A percentile compares a stretch with the other conserved stretches of the same genome.
These are phyloP conservation scores for Torulaspora globosa DNA, from an alignment of 1,139 yeast species.

Conservation along the genomic window DNA sequence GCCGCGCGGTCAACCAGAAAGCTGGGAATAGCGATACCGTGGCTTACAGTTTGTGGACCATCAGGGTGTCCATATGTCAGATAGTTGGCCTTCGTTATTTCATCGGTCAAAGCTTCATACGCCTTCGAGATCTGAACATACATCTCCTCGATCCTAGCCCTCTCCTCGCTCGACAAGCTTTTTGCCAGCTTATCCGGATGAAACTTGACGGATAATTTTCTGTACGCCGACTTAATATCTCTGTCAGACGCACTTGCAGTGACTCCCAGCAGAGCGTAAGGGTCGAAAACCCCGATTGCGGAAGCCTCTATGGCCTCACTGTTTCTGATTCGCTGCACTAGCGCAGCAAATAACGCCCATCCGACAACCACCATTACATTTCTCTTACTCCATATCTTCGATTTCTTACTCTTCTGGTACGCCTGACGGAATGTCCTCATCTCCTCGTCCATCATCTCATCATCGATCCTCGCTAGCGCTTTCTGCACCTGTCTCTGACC, in stretches of 20 bases:
- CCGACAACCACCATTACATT: slow-evolving; percentile 53
- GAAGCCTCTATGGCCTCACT: slow-evolving; percentile 41
- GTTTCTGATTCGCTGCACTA: slow-evolving; percentile 49
- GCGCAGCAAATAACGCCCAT: slow-evolving; percentile 57
- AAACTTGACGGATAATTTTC: slow-evolving; percentile 78
- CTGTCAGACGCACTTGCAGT: slow-evolving; percentile 65
- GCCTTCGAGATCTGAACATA: slow-evolving; percentile 87
- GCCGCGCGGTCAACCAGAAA: slow-evolving; percentile 83
- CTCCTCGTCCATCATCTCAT: slow-evolving; percentile 38
- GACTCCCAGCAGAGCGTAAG: slow-evolving; percentile 80
- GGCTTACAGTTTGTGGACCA: slow-evolving; percentile 92
- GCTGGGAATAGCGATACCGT: slow-evolving; percentile 93
- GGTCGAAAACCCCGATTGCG: slow-evolving; percentile 67
- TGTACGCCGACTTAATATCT: slow-evolving; percentile 76
- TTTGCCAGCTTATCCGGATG: slow-evolving; percentile 90
- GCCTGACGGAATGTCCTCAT: slow-evolving; percentile 44
- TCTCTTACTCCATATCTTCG: slow-evolving; percentile 45
- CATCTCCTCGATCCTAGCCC: slow-evolving; percentile 59
- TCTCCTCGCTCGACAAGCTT: slow-evolving; percentile 57
- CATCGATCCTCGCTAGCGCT: slow-evolving; percentile 20
- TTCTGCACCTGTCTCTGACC: slow-evolving; percentile 18
- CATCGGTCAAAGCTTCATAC: slow-evolving; percentile 92
- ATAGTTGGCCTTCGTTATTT: slow-evolving; percentile 73
- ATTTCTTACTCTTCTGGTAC: slow-evolving; percentile 32
- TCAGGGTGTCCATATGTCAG: slow-evolving; percentile 94